phyloP scores from a whole-genome alignment of 129 eudicot species.

The Chrysanthemum seticuspe region DNA sequence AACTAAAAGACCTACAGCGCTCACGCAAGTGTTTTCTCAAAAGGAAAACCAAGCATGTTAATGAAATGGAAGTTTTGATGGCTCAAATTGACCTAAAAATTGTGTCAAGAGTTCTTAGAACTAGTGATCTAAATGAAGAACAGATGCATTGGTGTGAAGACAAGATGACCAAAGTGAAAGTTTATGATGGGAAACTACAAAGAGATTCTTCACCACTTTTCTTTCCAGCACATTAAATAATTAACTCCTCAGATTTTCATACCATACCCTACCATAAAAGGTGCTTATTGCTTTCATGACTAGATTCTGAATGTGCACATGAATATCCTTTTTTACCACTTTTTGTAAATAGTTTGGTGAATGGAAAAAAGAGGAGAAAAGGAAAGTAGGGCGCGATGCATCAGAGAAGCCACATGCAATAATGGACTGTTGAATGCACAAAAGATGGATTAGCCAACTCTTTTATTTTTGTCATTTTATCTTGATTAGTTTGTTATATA shows the following conservation, averaged over 20 bases:
- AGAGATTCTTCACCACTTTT: slow-evolving; percentile 99
- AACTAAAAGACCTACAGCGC: slow-evolving; percentile 57
- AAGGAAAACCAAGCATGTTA: slow-evolving; percentile 45
- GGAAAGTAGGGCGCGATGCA: slow-evolving; percentile 26
- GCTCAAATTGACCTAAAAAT: slow-evolving; percentile 80
- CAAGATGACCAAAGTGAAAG: slow-evolving; percentile 76
- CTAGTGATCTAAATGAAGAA: slow-evolving; percentile 69
- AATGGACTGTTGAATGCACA: neutral
- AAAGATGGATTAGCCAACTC: neutral
- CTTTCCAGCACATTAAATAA: slow-evolving; percentile 68
- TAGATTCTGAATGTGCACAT: slow-evolving; percentile 61
- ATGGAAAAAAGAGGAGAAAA: slow-evolving; percentile 12
- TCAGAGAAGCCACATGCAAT: slow-evolving; percentile 36
- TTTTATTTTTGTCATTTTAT: too few relatives aligned
- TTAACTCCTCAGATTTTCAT: neutral
- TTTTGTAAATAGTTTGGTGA: slow-evolving; percentile 34
- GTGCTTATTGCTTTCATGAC: slow-evolving; percentile 61
- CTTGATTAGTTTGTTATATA: neutral
- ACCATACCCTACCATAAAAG: slow-evolving; percentile 15
- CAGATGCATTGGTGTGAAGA: slow-evolving; percentile 95
- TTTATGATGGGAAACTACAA: slow-evolving; percentile 64
- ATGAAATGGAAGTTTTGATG: slow-evolving; percentile 79
- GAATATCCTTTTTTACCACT: slow-evolving; percentile 35
- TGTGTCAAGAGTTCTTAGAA: slow-evolving; percentile 88
- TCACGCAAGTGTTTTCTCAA: slow-evolving; percentile 51